Conservation (phyloP, 768 basidiomycete genomes). For the Tricholoma sp. region DNA sequence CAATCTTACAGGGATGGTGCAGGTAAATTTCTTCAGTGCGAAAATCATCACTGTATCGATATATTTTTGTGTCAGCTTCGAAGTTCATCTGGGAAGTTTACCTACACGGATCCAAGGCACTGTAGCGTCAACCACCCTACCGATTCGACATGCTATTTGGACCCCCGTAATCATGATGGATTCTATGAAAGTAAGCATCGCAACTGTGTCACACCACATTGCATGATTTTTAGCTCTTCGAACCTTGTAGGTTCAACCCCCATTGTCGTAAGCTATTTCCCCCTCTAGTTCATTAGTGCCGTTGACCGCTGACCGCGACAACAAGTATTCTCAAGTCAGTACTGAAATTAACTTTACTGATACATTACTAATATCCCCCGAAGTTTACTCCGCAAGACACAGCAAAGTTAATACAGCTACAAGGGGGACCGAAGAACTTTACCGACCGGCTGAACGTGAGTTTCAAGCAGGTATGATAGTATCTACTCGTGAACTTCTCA, state of each 20-base stretch:
- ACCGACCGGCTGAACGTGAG: slow-evolving; percentile 52
- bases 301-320: not conserved
- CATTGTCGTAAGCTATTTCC: slow-evolving; percentile 38
- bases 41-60: not conserved
- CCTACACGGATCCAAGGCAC: slow-evolving; percentile 62
- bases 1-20: slow-evolving; percentile 53
- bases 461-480: slow-evolving; percentile 39
- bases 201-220: not conserved
- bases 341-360: not conserved
- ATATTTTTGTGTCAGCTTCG: slow-evolving; percentile 28
- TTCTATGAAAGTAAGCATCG: slow-evolving; percentile 49
- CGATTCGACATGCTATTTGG: slow-evolving; percentile 54
- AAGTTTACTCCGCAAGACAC: slow-evolving; percentile 66
- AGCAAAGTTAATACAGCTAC: slow-evolving; percentile 54
- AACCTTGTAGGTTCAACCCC: slow-evolving; percentile 33
- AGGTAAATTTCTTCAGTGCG: slow-evolving; percentile 14
- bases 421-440: slow-evolving; percentile 53
- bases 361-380: not conserved
- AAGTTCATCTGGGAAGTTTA: slow-evolving; percentile 52
- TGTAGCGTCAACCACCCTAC: slow-evolving; percentile 60
- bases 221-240: not conserved
- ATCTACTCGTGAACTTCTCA: not conserved
- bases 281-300: not conserved
- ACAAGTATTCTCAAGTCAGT: slow-evolving; percentile 50
- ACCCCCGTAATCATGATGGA: slow-evolving; percentile 50